A percentile compares a stretch with the other conserved stretches of the same genome.
Conservation (phyloP, 1,284 basidiomycete species). For the Cutaneotrichosporon cyanovorans region DNA sequence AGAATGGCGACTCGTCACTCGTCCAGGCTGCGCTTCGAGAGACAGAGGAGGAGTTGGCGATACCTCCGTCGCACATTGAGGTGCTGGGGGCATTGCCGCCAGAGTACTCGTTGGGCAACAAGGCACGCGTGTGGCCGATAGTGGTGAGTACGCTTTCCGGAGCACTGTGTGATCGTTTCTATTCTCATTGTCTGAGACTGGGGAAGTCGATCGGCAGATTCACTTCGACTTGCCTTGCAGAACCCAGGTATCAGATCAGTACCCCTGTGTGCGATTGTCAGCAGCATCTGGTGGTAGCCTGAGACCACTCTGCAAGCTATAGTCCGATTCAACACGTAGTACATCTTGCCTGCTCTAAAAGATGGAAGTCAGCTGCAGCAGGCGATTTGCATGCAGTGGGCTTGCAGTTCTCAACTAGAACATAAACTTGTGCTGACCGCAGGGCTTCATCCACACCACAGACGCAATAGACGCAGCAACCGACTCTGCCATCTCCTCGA, state of each 20-base stretch:
- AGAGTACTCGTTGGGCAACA: constrained; percentile 39
- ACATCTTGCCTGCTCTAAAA: no score
- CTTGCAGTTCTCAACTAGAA: no score
- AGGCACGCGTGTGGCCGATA: constrained; percentile 38
- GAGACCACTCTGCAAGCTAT: no score
- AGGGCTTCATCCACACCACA: constrained; percentile 25
- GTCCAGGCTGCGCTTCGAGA: constrained; percentile 34
- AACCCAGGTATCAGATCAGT: no score
- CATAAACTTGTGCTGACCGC: constrained; percentile 11
- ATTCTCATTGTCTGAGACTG: no score
- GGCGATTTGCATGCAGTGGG: no score
- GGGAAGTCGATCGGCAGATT: no score
- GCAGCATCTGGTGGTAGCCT: no score
- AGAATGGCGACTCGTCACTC: constrained; percentile 23
- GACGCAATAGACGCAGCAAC: constrained; percentile 6
- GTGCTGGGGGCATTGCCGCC: constrained; percentile 33
- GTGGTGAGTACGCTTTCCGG: constrained; percentile 22
- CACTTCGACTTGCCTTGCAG: no score
- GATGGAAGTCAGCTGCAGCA: no score
- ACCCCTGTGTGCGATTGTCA: background rate
- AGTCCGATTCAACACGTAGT: no score
- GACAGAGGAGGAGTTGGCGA: constrained; percentile 33
- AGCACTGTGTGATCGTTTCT: no score
- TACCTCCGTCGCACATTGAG: constrained; percentile 27
- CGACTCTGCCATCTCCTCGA: background rate